Evolutionary conservation across 495 filamentous ascomycete species (phyloP).

Genomic region (Penicillium parvum): DNA sequence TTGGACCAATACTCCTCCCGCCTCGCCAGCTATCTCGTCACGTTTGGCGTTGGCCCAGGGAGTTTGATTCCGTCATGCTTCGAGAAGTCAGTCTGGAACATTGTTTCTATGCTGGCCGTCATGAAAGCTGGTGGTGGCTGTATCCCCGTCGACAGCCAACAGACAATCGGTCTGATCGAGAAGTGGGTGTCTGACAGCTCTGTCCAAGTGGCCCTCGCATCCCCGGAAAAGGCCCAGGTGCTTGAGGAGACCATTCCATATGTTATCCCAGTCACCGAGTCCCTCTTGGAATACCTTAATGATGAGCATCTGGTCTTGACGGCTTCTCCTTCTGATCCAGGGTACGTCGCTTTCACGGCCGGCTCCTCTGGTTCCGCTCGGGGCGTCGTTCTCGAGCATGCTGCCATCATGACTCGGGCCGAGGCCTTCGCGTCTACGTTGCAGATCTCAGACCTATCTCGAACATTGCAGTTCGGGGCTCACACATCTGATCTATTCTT

Average conservation of each 20-base stretch:
- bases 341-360: constrained; percentile 56
- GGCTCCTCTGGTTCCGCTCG: constrained; percentile 37
- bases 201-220: constrained; percentile 42
- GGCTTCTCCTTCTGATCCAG: constrained; percentile 24
- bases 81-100: constrained; percentile 38
- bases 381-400: constrained; percentile 35
- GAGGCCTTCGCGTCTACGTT: constrained; percentile 43
- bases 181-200: constrained; percentile 36
- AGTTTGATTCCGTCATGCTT: constrained; percentile 36
- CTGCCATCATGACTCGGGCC: constrained; percentile 43
- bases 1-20: constrained; percentile 43
- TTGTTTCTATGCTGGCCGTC: constrained; percentile 38
- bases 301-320: constrained; percentile 9
- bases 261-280: constrained; percentile 36
- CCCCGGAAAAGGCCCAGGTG: constrained; percentile 31
- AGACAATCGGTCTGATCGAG: constrained; percentile 26
- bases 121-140: constrained; percentile 44
- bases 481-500: constrained; percentile 43
- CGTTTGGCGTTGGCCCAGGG: constrained; percentile 37
- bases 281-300: constrained; percentile 36
- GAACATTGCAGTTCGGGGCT: constrained; percentile 55
- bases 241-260: constrained; percentile 37
- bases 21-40: constrained; percentile 41
- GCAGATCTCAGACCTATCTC: constrained; percentile 40
- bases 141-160: constrained; percentile 31